Percentiles rank a stretch among this genome's conserved stretches.
Conservation (phyloP, 2,329 filamentous ascomycete genomes). For the Zymoseptoria tritici region DNA sequence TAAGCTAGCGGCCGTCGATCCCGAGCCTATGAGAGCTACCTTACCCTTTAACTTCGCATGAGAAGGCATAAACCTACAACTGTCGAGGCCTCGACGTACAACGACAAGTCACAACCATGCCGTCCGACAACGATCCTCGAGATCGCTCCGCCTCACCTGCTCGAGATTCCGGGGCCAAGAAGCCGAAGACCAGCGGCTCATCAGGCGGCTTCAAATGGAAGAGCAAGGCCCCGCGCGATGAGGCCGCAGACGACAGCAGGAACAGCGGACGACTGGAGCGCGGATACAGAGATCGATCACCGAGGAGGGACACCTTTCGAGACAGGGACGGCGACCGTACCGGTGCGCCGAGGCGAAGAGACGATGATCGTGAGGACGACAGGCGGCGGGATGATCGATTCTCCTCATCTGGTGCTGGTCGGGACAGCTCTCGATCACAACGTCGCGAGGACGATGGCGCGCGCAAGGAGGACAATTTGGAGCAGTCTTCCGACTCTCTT, state of each 20-base stretch:
- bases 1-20: background rate
- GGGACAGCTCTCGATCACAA: slow-evolving; percentile 33
- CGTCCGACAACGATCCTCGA: slow-evolving; percentile 12
- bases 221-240: slow-evolving; percentile 23
- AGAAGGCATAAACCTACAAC: background rate
- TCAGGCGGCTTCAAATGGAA: slow-evolving; percentile 32
- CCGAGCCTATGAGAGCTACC: background rate
- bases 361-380: slow-evolving; percentile 11
- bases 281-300: slow-evolving; percentile 30
- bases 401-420: slow-evolving; percentile 20
- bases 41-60: background rate
- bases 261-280: slow-evolving; percentile 23
- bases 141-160: slow-evolving; percentile 27
- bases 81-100: background rate
- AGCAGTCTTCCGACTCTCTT: slow-evolving; percentile 1
- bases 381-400: slow-evolving; percentile 16
- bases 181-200: slow-evolving; percentile 18
- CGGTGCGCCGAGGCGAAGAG: slow-evolving; percentile 1
- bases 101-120: slow-evolving; percentile 5
- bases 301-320: slow-evolving; percentile 21
- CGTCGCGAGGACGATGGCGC: slow-evolving; percentile 3
- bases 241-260: slow-evolving; percentile 14
- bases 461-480: background rate
- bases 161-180: slow-evolving; percentile 22
- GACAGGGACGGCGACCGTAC: slow-evolving; percentile 12